A percentile compares a stretch with the other conserved stretches of the same genome.
phyloP scores from a whole-genome alignment of 306 rosid species.

The Medicago truncatula region DNA sequence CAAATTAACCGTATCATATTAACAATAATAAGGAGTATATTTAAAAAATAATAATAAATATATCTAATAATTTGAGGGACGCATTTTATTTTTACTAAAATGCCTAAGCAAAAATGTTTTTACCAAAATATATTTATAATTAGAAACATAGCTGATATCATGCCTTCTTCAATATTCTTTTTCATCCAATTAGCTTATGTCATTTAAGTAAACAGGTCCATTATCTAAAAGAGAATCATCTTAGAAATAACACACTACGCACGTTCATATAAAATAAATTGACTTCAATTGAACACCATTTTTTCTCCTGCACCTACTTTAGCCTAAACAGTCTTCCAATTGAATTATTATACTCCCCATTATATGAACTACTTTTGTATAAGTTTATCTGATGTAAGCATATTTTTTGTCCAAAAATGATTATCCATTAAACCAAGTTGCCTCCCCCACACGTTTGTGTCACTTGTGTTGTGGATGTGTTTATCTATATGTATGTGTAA shows the following conservation, averaged over 20 bases:
- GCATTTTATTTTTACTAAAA: too few relatives aligned
- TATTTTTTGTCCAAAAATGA: slow-evolving; percentile 51
- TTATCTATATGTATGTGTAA: slow-evolving; percentile 32
- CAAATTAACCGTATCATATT: too few relatives aligned
- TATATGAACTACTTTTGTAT: slow-evolving; percentile 49
- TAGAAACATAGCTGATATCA: background rate
- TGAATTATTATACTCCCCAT: slow-evolving; percentile 71
- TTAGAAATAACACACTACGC: slow-evolving; percentile 47
- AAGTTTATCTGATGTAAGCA: slow-evolving; percentile 64
- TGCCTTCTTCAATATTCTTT: slow-evolving; percentile 40
- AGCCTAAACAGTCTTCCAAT: slow-evolving; percentile 54
- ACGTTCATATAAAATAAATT: slow-evolving; percentile 52
- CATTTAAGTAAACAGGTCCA: slow-evolving; percentile 41
- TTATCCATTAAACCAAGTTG: slow-evolving; percentile 70
- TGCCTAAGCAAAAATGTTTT: background rate
- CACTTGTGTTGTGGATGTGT: slow-evolving; percentile 26
- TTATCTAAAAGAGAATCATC: slow-evolving; percentile 49
- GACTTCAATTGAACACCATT: slow-evolving; percentile 54
- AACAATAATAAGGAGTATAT: too few relatives aligned
- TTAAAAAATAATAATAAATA: too few relatives aligned
- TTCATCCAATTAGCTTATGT: slow-evolving; percentile 42
- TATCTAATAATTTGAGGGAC: too few relatives aligned
- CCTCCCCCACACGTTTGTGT: slow-evolving; percentile 37
- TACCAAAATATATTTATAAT: too few relatives aligned
- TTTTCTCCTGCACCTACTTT: slow-evolving; percentile 53